Conservation (phyloP, 441 rosid genomes). For the Aleurites moluccanus region DNA sequence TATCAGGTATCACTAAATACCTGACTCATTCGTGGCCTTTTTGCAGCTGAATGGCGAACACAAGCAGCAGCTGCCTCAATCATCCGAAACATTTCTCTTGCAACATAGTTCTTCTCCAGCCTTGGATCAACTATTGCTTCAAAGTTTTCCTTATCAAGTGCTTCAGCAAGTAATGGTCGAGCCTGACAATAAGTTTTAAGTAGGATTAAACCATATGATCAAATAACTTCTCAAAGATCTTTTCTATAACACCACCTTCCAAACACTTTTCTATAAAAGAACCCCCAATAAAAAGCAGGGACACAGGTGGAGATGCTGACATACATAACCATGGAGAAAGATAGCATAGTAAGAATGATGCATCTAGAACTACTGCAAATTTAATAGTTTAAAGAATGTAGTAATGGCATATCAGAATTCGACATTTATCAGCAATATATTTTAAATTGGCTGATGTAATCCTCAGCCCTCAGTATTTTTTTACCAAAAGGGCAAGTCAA, state of each 20-base stretch:
- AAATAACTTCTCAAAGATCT: background rate
- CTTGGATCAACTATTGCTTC: slow-evolving; percentile 63
- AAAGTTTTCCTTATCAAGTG: slow-evolving; percentile 70
- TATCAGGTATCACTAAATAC: slow-evolving; percentile 21
- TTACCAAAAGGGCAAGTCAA: background rate
- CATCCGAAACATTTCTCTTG: slow-evolving; percentile 79
- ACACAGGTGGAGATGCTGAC: background rate
- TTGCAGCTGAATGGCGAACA: slow-evolving; percentile 78
- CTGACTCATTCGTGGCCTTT: slow-evolving; percentile 92
- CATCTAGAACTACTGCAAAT: too few species aligned
- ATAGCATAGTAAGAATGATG: background rate
- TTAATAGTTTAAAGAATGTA: background rate
- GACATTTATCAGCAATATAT: background rate
- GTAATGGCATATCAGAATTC: background rate
- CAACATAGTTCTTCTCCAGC: slow-evolving; percentile 58
- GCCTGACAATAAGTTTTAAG: slow-evolving; percentile 50
- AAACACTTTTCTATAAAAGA: background rate
- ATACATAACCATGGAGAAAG: background rate
- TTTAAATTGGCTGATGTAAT: background rate
- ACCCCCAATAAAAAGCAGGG: background rate
- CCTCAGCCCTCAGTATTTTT: background rate
- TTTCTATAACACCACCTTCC: background rate
- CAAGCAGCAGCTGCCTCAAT: slow-evolving; percentile 96
- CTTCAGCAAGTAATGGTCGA: slow-evolving; percentile 69
- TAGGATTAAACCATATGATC: background rate